Evolutionary conservation across 257 asterid genomes (phyloP).

Genomic region (Solanum sejunctum): DNA sequence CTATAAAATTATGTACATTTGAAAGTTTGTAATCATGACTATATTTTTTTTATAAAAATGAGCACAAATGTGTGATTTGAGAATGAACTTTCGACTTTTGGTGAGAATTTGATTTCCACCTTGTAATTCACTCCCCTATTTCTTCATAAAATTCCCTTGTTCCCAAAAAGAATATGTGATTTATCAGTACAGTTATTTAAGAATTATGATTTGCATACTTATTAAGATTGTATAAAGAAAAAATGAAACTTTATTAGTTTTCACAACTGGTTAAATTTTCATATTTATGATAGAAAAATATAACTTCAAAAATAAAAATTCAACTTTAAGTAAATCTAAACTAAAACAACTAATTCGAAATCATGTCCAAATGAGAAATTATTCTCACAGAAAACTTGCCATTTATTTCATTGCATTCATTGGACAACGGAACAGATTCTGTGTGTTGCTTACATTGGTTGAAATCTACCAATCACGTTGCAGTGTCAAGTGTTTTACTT

Average conservation of each 20-base stretch:
- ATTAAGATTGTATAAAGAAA: too few relatives aligned
- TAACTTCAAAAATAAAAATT: background rate
- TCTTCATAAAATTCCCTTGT: too few relatives aligned
- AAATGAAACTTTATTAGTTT: background rate
- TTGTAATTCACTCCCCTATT: too few relatives aligned
- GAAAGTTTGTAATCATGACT: background rate
- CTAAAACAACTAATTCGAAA: background rate
- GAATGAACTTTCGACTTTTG: too few relatives aligned
- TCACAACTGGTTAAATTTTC: background rate
- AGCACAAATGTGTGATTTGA: too few relatives aligned
- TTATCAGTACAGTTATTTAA: too few relatives aligned
- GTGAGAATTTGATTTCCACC: too few relatives aligned
- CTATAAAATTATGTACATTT: background rate
- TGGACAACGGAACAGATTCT: background rate
- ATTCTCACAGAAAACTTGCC: background rate
- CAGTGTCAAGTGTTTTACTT: background rate
- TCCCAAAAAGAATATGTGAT: too few relatives aligned
- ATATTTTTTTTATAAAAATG: background rate
- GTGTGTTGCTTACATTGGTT: background rate
- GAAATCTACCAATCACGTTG: background rate
- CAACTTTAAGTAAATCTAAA: too few relatives aligned
- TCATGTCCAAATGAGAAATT: background rate
- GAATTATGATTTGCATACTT: too few relatives aligned
- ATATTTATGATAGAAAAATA: background rate
- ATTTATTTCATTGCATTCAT: background rate